These are phyloP conservation scores for Oxytropis ochrocephala DNA, from an alignment of 306 rosid species.

Conservation along the genomic window DNA sequence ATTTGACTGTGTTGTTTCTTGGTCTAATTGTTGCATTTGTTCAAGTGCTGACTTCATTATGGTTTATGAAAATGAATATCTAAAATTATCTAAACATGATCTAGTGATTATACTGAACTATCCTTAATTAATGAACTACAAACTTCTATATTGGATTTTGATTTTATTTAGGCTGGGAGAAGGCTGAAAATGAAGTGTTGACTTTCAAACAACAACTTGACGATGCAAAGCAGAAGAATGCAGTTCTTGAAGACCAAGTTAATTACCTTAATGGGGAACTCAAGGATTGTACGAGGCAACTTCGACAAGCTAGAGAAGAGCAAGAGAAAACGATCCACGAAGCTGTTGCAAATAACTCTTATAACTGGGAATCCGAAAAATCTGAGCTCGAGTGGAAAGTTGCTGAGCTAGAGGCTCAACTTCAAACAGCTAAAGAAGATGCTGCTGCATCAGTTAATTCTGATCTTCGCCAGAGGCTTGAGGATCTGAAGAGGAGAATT, in stretches of 20 bases:
- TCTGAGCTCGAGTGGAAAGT: constrained; percentile 51
- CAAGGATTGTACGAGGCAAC: constrained; percentile 70
- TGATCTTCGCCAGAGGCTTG: constrained; percentile 39
- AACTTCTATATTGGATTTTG: constrained; percentile 2
- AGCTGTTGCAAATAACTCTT: constrained; percentile 34
- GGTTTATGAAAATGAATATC: not conserved
- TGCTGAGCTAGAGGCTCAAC: constrained; percentile 46
- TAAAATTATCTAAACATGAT: not conserved
- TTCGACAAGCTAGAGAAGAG: constrained; percentile 69
- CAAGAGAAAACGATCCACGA: constrained; percentile 51
- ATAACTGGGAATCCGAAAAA: constrained; percentile 48
- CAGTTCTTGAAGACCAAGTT: constrained; percentile 60
- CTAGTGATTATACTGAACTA: not conserved
- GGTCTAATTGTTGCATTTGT: not conserved
- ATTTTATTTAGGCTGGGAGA: constrained; percentile 68
- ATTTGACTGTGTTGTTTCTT: not conserved
- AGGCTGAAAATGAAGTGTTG: constrained; percentile 58
- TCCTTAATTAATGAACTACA: not conserved
- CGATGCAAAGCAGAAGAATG: constrained; percentile 42
- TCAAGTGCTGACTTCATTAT: not conserved
- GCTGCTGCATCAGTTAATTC: constrained; percentile 29
- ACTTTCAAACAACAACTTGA: constrained; percentile 58
- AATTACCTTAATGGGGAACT: constrained; percentile 72
- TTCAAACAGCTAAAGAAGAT: constrained; percentile 50
- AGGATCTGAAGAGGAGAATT: constrained; percentile 50